These are phyloP conservation scores for Moricandia arvensis DNA, from an alignment of 345 rosid species.

Conservation along the genomic window DNA sequence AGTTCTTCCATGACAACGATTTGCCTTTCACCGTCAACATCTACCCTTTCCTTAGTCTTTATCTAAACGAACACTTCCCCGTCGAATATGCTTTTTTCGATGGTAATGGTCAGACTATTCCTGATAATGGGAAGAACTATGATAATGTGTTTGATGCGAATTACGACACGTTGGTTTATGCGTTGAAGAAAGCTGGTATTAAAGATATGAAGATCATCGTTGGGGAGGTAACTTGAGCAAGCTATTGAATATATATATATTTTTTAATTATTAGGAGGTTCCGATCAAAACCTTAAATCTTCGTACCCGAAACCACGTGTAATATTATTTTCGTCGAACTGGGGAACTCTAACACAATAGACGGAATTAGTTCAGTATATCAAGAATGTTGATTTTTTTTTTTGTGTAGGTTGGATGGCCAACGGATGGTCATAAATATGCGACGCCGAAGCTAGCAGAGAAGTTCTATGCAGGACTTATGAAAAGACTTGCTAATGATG, in stretches of 20 bases:
- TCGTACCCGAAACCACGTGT: no score
- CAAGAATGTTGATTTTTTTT: neutral
- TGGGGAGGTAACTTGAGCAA: constrained; percentile 53
- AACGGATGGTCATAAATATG: constrained; percentile 57
- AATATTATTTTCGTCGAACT: no score
- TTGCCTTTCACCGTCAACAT: constrained; percentile 82
- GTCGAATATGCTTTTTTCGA: constrained; percentile 61
- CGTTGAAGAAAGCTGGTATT: constrained; percentile 51
- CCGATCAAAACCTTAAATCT: no score
- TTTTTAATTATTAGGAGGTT: no score
- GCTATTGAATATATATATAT: no score
- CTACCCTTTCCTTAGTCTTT: constrained; percentile 85
- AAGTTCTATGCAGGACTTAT: constrained; percentile 73
- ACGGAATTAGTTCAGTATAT: no score
- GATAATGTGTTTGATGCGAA: constrained; percentile 79
- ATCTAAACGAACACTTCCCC: constrained; percentile 59
- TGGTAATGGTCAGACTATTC: constrained; percentile 25
- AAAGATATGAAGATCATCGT: constrained; percentile 55
- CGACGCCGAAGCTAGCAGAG: constrained; percentile 41
- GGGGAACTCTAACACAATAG: no score
- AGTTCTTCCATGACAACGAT: constrained; percentile 41
- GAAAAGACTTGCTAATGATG: constrained; percentile 45
- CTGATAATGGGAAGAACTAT: constrained; percentile 46
- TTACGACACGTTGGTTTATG: constrained; percentile 66
- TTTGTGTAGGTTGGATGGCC: constrained; percentile 86